Evolutionary conservation across 2,329 filamentous ascomycete genomes (phyloP).

Genomic region (Arachnomyces sp.): DNA sequence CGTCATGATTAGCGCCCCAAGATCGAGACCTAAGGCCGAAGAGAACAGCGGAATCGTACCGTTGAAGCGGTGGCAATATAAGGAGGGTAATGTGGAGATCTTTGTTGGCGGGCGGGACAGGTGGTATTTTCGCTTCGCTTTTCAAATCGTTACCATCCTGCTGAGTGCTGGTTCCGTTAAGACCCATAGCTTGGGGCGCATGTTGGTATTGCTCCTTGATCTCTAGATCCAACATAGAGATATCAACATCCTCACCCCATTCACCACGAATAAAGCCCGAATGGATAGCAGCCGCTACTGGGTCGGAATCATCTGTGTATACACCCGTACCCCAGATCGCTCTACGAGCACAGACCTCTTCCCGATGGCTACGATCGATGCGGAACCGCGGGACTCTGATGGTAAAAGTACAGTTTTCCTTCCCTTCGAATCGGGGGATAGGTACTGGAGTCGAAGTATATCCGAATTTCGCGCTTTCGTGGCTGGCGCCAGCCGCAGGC

Average conservation of each 20-base stretch:
- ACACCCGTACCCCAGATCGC: slow-evolving; percentile 90
- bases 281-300: slow-evolving; percentile 87
- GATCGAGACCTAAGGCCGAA: slow-evolving; percentile 75
- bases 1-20: slow-evolving; percentile 71
- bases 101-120: slow-evolving; percentile 52
- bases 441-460: slow-evolving; percentile 58
- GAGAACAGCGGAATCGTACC: slow-evolving; percentile 65
- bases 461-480: slow-evolving; percentile 47
- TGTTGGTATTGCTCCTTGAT: slow-evolving; percentile 40
- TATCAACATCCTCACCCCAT: slow-evolving; percentile 71
- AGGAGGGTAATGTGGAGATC: slow-evolving; percentile 83
- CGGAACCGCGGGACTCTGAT: slow-evolving; percentile 78
- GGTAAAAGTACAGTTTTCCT: slow-evolving; percentile 84
- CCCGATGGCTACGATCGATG: slow-evolving; percentile 59
- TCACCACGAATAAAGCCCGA: slow-evolving; percentile 85
- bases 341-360: slow-evolving; percentile 72
- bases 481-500: slow-evolving; percentile 31
- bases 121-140: slow-evolving; percentile 25
- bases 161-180: slow-evolving; percentile 19
- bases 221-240: slow-evolving; percentile 53
- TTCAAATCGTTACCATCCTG: slow-evolving; percentile 6
- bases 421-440: slow-evolving; percentile 65
- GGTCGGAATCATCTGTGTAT: slow-evolving; percentile 92
- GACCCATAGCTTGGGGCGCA: slow-evolving; percentile 36
- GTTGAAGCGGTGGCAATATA: slow-evolving; percentile 68